Evolutionary conservation across 768 basidiomycete species (phyloP).

Genomic region (Panaeolus cyanescens): DNA sequence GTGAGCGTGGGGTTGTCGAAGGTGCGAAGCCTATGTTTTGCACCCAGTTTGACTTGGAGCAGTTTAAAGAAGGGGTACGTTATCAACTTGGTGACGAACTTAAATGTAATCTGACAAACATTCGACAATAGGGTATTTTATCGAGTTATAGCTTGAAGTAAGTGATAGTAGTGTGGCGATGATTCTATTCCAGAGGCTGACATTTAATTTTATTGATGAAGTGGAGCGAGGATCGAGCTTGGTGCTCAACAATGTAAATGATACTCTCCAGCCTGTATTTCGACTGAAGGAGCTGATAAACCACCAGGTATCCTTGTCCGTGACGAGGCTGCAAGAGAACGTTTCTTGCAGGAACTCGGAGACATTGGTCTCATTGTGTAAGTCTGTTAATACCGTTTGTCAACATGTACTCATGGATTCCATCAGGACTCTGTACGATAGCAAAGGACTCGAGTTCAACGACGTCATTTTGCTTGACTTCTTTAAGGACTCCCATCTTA

Average conservation of each 20-base stretch:
- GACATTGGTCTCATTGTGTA: conserved; percentile 63
- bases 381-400: conserved; percentile 14
- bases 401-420: not conserved
- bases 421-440: conserved; percentile 56
- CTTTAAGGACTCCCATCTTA: conserved; percentile 61
- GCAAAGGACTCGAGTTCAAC: conserved; percentile 69
- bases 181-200: no score
- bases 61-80: conserved; percentile 32
- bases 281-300: not conserved
- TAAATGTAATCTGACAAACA: not conserved
- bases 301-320: conserved; percentile 68
- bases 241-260: conserved; percentile 67
- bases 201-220: not conserved
- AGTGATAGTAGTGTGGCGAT: not conserved
- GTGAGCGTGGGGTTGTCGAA: conserved; percentile 55
- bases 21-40: conserved; percentile 64
- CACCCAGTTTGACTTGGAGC: conserved; percentile 43
- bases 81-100: not conserved
- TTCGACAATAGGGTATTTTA: not conserved
- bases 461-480: conserved; percentile 77
- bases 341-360: conserved; percentile 53
- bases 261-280: not conserved
- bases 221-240: conserved; percentile 54
- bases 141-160: not conserved
- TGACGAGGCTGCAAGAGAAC: conserved; percentile 50